Evolutionary conservation across 441 rosid species (phyloP).

Genomic region (Populus trichocarpa): DNA sequence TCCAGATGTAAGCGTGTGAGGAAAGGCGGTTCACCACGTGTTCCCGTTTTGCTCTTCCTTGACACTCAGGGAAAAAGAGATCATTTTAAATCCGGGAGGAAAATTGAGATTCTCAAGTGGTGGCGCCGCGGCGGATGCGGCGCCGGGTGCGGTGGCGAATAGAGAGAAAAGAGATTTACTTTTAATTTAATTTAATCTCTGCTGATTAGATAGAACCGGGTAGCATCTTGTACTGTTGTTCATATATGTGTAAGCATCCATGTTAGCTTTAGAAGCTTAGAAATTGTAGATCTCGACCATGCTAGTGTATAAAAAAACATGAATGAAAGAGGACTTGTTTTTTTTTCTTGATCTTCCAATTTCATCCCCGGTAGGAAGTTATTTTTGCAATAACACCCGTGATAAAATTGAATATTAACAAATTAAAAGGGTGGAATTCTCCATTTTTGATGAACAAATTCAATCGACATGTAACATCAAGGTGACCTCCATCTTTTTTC

Average conservation of each 20-base stretch:
- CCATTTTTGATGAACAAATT: too few relatives aligned
- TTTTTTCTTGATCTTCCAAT: not conserved
- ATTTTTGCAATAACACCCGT: not conserved
- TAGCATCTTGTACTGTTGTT: not conserved
- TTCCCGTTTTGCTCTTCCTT: not conserved
- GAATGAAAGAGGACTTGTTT: not conserved
- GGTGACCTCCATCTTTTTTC: not conserved
- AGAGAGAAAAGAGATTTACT: not conserved
- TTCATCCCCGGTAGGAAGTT: not conserved
- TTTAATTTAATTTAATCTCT: not conserved
- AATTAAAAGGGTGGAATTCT: not conserved
- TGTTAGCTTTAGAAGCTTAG: not conserved
- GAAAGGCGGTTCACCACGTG: not conserved
- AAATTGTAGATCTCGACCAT: not conserved
- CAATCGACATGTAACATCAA: not conserved
- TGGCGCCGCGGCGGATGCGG: not conserved
- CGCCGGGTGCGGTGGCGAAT: not conserved
- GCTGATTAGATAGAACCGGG: not conserved
- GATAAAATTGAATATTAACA: not conserved
- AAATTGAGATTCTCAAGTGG: not conserved
- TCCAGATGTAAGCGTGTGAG: constrained; percentile 39
- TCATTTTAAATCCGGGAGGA: not conserved
- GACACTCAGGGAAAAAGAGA: not conserved
- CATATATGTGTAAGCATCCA: not conserved
- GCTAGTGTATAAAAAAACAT: not conserved